Evolutionary conservation across 1,284 basidiomycete species (phyloP), one percentile per base, ranked within the genome.

Genomic region (Sanguinoderma infundibulare): DNA sequence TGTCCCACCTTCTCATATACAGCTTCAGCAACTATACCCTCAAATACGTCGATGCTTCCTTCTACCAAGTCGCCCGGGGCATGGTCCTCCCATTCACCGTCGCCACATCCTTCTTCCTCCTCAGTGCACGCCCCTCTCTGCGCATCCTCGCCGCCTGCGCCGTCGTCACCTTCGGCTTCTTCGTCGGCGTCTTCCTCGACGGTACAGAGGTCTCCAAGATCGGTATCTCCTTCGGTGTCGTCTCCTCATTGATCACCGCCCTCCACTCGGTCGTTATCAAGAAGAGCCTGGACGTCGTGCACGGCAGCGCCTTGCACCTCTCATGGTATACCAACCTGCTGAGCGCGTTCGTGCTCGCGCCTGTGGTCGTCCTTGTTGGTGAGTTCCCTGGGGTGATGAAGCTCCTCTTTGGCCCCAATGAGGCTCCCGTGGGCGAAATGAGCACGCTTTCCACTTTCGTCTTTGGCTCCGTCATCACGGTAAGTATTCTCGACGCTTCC

Each of bases 1-100:
- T 24, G 14, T 38, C 28, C 52, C 12, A 51, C 40, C 47, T 14
- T n/a, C 17, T n/a, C 26, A 26, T 49, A n/a, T 10, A 40, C 72
- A 94, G 91, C 69, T 92, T 93, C 75, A 94, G 92, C 78, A 96
- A 95, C 73, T 95, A 91, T 72, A 95, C 93, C 57, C 83, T 96
- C 52, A 92, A 95, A 86, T 93, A 90, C 70, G 94, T 96, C 69
- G 94, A 96, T 63, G 92, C 94, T 5, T 95, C 94, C 0, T 95
- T 95, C 76, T 96, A 96, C 73, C 93, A 94, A 77, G 88, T 95
- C 62, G 93, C 93, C 1, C 88, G 92, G n/a, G 93, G 92, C 17
- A 82, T 95, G 64, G 84, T 95, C 32, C 84, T 95, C 35, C 94
- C 94, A 0, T 92, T 94, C 80, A 96, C 94, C 17, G 92, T 95